Base-by-base conservation (phyloP, 2,329 filamentous ascomycete genomes). In the Xylariales sp. region DNA sequence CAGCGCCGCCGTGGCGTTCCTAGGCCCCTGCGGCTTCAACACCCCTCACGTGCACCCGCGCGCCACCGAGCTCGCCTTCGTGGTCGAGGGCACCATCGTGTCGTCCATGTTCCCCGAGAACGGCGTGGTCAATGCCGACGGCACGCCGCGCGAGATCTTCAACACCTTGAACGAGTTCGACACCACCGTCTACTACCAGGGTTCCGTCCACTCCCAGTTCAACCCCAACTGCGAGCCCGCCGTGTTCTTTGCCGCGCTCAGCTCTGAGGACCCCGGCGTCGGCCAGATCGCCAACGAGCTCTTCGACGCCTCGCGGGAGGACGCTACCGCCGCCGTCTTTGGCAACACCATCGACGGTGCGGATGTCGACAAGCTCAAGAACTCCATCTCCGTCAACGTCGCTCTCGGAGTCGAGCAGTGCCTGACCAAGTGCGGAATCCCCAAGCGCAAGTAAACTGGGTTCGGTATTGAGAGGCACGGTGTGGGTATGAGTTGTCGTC, bases 1-100 rank as follows among this genome's bases (percentile, higher is more conserved):
- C 24, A 66, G 65, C 40, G 72, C 74, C 61, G 70, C 71, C 3
- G 56, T 78, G 6, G 73, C 70, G 28, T 69, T 69, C 49, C 56
- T 79, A 25, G 61, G 64, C 23, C 60, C 65, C 24, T 79, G 74
- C 49, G 74, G 70, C 41, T 72, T 79, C 57, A 76, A 75, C 62
- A 76, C 70, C 6, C 70, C 73, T 14, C 74, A 78, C 59, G 63
- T 72, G 4, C 74, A 77, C 55, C 71, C 70, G 33, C 71, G 74
- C 29, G 66, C 69, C 21, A 63, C 67, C 21, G 72, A 78, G 59
- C 66, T 78, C 36, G 69, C 73, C 44, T 59, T 75, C 52, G 64
- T 76, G 47, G 65, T 67, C 31, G 47, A 66, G 28, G 74, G 74
- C 38, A 59, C 55, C 16, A 55, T 77, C 44, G 59, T 71, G 38